A percentile compares a stretch with the other conserved stretches of the same genome.
These are phyloP conservation scores for Hypoxylon crocopeplum DNA, from an alignment of 495 filamentous ascomycete species.

Conservation along the genomic window DNA sequence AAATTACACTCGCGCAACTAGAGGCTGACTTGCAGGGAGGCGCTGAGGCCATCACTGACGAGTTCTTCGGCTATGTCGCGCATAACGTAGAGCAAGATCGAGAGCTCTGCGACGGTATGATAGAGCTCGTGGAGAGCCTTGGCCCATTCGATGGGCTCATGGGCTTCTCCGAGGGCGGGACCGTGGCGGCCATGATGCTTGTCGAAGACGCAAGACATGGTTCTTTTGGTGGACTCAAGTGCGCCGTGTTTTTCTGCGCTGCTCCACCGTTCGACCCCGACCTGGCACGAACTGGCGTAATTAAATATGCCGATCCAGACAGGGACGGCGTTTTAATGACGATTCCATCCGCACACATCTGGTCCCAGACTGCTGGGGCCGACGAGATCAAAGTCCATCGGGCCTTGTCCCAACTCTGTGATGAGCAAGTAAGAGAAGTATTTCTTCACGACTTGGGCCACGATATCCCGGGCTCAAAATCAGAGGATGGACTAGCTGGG, in stretches of 20 bases:
- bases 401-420: conserved; percentile 18
- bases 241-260: conserved; percentile 40
- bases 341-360: conserved; percentile 41
- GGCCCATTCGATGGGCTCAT: conserved; percentile 71
- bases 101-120: conserved; percentile 29
- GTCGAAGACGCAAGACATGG: conserved; percentile 34
- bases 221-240: conserved; percentile 33
- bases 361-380: conserved; percentile 19
- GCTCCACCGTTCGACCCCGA: conserved; percentile 38
- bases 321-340: conserved; percentile 29
- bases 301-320: conserved; percentile 31
- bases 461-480: conserved; percentile 30
- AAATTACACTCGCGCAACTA: not conserved
- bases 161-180: conserved; percentile 71
- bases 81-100: conserved; percentile 23
- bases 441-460: conserved; percentile 27
- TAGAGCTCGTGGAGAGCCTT: conserved; percentile 40
- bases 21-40: conserved; percentile 23
- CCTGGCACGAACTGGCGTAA: conserved; percentile 22
- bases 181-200: conserved; percentile 57
- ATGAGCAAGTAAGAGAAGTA: conserved; percentile 27
- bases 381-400: conserved; percentile 22
- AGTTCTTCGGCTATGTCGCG: conserved; percentile 39
- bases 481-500: conserved; percentile 19
- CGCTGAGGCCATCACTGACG: conserved; percentile 36